Percentiles rank a stretch among this genome's conserved stretches.
Evolutionary conservation across 495 filamentous ascomycete species (phyloP).

Genomic region (Neurospora sp.): DNA sequence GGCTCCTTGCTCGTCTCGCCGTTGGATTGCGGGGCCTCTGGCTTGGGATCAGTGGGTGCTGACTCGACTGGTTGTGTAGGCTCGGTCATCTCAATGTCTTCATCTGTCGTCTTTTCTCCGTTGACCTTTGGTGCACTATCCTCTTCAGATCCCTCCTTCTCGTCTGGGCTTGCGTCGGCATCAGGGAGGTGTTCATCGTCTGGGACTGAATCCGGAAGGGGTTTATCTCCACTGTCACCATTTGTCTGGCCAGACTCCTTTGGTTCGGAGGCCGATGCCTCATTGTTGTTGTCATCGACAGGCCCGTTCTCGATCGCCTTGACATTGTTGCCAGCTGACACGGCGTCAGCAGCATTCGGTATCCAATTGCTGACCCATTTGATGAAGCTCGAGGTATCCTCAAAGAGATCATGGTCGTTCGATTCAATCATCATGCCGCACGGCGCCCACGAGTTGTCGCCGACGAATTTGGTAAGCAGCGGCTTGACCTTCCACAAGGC

Average conservation of each 20-base stretch:
- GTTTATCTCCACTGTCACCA: neutral
- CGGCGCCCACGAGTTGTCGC: constrained; percentile 72
- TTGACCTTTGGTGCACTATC: neutral
- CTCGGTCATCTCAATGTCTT: constrained; percentile 41
- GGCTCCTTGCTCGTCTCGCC: neutral
- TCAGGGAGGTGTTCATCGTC: neutral
- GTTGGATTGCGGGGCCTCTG: neutral
- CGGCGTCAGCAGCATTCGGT: neutral
- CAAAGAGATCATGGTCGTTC: constrained; percentile 43
- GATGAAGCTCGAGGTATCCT: constrained; percentile 24
- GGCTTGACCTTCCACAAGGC: constrained; percentile 69
- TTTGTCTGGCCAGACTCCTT: neutral
- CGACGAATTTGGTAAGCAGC: constrained; percentile 64
- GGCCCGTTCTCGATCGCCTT: neutral
- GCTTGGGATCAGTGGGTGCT: neutral
- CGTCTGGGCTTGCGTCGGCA: neutral
- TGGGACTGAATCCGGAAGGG: neutral
- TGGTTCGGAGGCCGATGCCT: neutral
- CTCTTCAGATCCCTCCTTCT: constrained; percentile 3
- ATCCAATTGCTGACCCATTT: constrained; percentile 5
- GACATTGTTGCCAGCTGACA: neutral
- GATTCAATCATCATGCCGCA: constrained; percentile 52
- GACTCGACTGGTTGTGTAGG: constrained; percentile 3
- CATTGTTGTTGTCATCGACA: neutral
- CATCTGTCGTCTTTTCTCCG: constrained; percentile 24